Base-by-base conservation (phyloP, 2,329 filamentous ascomycete species). In the Aspergillus fischeri region DNA sequence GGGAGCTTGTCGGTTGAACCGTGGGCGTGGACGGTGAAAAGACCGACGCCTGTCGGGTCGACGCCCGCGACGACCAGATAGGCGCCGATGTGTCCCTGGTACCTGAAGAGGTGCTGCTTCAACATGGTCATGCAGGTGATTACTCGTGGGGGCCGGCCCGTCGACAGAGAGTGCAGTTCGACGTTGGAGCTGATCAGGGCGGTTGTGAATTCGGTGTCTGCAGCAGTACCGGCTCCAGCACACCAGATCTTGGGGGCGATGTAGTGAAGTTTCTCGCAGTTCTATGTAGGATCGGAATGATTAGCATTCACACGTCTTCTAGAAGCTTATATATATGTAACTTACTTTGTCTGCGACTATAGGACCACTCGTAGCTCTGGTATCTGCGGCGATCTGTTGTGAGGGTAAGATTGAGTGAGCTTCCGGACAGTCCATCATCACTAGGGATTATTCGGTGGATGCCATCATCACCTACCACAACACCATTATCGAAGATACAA, bases 221-320 rank as follows among this genome's bases (percentile, higher is more conserved):
- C 94, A 61, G 94, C 94, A 52, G 94, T 99, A 77, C 95, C 94
- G 66, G 94, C 95, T 67, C 94, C 94, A 9, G 94, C 94, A 79
- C 94, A 99, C 94, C 94, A 99, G 78, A 99, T 99, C 78, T 97
- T 92, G 59, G 94, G 93, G 47, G 94, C 84, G 76, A 99, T 99
- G 83, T 95, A 99, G 81, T 99, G 94, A 64, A 99, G 87, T 82
- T 99, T 99, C 81, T 99, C 93, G 82, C 94, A 97, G 85, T 99
- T 99, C 91, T 86, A 67, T 56, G 10, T 7, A 47, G 5, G 44
- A 24, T 11, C 21, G 24, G 11, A 5, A 17, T 21, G 10, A 7
- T 25, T 24, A 24, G 21, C 20, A 4, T 14, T 24, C 11, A 14
- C 21, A 47, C 24, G 44, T 47, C 21, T 21, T 14, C 5, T 27